These are phyloP conservation scores for Trichoderma sp. DNA, from an alignment of 2,329 filamentous ascomycete species.

Conservation along the genomic window DNA sequence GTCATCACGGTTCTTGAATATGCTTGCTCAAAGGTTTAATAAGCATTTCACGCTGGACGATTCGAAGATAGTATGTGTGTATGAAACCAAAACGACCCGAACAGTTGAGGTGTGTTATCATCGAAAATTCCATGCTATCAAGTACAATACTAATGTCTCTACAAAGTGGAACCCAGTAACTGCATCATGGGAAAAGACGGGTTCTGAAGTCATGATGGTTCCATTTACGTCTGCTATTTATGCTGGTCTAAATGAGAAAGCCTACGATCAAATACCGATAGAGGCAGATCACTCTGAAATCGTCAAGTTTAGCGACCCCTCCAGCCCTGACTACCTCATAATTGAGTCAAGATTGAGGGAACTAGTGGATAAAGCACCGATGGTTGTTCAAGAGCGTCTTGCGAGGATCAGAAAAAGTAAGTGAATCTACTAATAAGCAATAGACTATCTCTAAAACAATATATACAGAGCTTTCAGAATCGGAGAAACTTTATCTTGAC, in stretches of 20 bases:
- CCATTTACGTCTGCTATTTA: slow-evolving; percentile 31
- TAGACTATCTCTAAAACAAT: too few species aligned
- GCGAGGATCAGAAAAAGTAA: not conserved
- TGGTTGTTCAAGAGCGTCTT: not conserved
- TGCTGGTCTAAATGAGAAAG: slow-evolving; percentile 27
- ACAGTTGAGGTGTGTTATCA: slow-evolving; percentile 28
- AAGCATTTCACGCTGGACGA: slow-evolving; percentile 23
- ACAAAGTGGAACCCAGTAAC: slow-evolving; percentile 9
- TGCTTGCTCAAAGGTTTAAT: slow-evolving; percentile 29
- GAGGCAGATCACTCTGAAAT: slow-evolving; percentile 32
- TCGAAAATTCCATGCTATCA: not conserved
- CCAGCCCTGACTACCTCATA: not conserved
- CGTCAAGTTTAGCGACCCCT: slow-evolving; percentile 28
- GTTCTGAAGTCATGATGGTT: slow-evolving; percentile 28
- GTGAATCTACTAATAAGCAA: not conserved
- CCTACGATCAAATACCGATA: slow-evolving; percentile 30
- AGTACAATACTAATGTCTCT: not conserved
- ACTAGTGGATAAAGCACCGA: not conserved
- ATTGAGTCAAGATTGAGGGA: not conserved
- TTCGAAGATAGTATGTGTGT: slow-evolving; percentile 30
- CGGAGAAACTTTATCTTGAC: not conserved
- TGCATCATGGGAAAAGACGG: slow-evolving; percentile 25
- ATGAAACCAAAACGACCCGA: slow-evolving; percentile 27
- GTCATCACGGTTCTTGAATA: slow-evolving; percentile 30
- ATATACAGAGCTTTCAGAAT: not conserved